Base-by-base conservation (phyloP, 331 rosid species). In the Pyrus hybrid region DNA sequence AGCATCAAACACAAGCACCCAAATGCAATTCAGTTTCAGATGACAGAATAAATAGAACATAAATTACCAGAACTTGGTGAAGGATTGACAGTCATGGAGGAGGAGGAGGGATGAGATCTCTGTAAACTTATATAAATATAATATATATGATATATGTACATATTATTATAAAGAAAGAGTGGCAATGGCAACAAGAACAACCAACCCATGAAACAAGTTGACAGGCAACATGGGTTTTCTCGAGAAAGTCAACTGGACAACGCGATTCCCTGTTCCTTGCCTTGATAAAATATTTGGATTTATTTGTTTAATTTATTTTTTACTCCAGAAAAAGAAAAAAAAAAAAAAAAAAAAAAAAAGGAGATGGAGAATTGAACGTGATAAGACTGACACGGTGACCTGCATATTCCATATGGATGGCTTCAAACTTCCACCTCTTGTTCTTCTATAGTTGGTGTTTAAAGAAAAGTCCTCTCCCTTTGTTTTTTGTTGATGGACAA, bases 231-330 rank as follows among this genome's bases (percentile, higher is more conserved):
- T 80, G 81, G 76, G 81, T 76, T 80, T 80, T 68, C 82, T 62
- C 58, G 21, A 74, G 70, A 78, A 85, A 86, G 89, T 86, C 88
- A 88, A 87, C 82, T 64, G 62, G 61, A 47, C 57, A 22, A 57
- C 49, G 79, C 80, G 80, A 84, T 80, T 77, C 21, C 71, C 71
- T 29, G 8, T 25, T 62, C 35, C 21, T 25, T 32, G 68, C 35
- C 21, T 29, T 32, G 68, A 41, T 22, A 80, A 72, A 51, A 32
- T 20, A 72, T 41, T 57, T 3, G 11, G 53, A 21, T 45, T 76
- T 3, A 5, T 13, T 47, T 18, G 26, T 41, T 23, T 67, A 12
- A 23, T 53, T 53, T 53, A 2, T 5, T 16, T 53, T 53, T 53
- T 14, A 51, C 6, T 28, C 81, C 22, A 70, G 79, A 67, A 77